These are phyloP conservation scores for Stagonosporopsis chrysanthemi DNA, from an alignment of 2,329 filamentous ascomycete genomes.

Conservation along the genomic window DNA sequence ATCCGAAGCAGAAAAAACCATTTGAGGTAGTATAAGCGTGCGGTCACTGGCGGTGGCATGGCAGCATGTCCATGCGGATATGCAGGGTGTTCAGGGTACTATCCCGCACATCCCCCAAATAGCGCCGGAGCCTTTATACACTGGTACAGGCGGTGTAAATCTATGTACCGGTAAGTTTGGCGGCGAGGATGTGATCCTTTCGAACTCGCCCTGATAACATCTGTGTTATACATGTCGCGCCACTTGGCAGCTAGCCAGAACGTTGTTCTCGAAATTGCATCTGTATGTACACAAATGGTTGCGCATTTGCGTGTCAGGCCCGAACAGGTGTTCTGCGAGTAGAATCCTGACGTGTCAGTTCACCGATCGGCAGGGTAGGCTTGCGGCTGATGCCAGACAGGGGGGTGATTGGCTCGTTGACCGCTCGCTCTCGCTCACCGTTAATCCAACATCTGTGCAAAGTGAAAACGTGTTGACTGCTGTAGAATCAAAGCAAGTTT, in stretches of 20 bases:
- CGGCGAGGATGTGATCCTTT: conserved; percentile 1
- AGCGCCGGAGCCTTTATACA: background rate
- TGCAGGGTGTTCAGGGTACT: conserved; percentile 17
- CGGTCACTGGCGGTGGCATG: conserved; percentile 12
- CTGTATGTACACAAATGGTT: background rate
- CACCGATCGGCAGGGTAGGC: conserved; percentile 9
- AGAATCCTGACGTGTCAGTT: conserved; percentile 11
- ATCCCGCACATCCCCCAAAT: conserved; percentile 13
- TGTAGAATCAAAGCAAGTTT: background rate
- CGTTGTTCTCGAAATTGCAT: background rate
- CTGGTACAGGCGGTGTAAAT: conserved; percentile 10
- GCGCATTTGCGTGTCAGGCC: conserved; percentile 2
- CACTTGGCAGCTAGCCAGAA: background rate
- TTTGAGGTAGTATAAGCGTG: background rate
- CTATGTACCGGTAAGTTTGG: background rate
- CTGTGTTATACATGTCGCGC: background rate
- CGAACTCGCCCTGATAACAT: background rate
- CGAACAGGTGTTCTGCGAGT: conserved; percentile 16
- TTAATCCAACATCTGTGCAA: background rate
- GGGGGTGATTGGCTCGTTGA: background rate
- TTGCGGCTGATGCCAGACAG: conserved; percentile 14
- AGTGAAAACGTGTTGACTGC: background rate
- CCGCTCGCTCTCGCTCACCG: background rate
- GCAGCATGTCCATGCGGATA: conserved; percentile 10
- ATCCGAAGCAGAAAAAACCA: conserved; percentile 5